These are phyloP conservation scores for Alternaria tenuissima DNA, from an alignment of 2,329 filamentous ascomycete genomes.

Conservation along the genomic window DNA sequence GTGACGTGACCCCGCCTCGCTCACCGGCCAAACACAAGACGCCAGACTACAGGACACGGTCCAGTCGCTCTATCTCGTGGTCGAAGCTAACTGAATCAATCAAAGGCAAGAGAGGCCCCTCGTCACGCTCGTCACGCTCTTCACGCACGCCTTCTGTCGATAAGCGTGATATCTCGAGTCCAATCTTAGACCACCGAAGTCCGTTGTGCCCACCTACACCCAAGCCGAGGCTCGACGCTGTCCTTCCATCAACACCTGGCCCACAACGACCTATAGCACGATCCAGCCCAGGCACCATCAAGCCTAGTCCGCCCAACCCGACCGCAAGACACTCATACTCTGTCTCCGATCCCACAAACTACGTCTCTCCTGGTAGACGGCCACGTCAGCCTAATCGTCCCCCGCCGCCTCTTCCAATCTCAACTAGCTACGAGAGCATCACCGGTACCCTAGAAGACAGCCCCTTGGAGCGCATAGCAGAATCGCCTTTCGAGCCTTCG, in stretches of 20 bases:
- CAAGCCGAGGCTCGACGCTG: constrained; percentile 2
- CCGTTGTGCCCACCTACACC: constrained; percentile 27
- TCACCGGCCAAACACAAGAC: constrained; percentile 14
- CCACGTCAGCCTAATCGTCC: constrained; percentile 18
- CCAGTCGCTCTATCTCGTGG: constrained; percentile 36
- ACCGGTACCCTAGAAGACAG: constrained; percentile 21
- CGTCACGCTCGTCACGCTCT: constrained; percentile 22
- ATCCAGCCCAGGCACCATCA: constrained; percentile 18
- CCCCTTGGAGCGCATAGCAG: constrained; percentile 36
- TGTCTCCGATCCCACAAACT: constrained; percentile 33
- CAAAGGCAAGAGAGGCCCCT: constrained; percentile 30
- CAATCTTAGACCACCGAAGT: constrained; percentile 28
- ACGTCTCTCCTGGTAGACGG: constrained; percentile 17
- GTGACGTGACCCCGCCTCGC: constrained; percentile 24
- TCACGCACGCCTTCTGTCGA: constrained; percentile 27
- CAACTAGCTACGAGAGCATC: constrained; percentile 25
- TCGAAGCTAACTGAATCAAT: constrained; percentile 39
- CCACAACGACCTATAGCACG: constrained; percentile 15
- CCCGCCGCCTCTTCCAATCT: constrained; percentile 22
- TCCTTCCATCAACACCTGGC: constrained; percentile 7
- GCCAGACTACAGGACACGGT: constrained; percentile 5
- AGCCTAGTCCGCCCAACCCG: background rate
- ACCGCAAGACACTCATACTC: constrained; percentile 27
- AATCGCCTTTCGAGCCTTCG: constrained; percentile 29
- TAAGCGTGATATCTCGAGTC: constrained; percentile 37